Percentiles rank a stretch among this genome's conserved stretches.
Evolutionary conservation across 345 rosid genomes (phyloP).

Genomic region (Rhizophora mangle): DNA sequence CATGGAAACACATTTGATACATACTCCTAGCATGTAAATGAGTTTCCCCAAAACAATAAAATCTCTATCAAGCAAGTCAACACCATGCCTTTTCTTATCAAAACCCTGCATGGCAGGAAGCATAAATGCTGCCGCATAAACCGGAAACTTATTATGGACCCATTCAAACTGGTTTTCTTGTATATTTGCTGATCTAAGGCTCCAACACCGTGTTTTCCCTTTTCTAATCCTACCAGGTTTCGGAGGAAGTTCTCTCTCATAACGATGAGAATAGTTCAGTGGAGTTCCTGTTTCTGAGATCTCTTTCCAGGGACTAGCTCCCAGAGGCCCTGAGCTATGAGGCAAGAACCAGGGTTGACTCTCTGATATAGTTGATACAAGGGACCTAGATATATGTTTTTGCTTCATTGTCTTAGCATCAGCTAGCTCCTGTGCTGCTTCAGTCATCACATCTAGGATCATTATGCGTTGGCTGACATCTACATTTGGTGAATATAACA

Average conservation of each 20-base stretch:
- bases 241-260: conserved; percentile 81
- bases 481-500: conserved; percentile 79
- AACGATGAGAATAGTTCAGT: conserved; percentile 71
- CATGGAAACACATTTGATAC: conserved; percentile 84
- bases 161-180: conserved; percentile 47
- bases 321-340: conserved; percentile 58
- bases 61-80: conserved; percentile 92
- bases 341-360: conserved; percentile 95
- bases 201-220: conserved; percentile 89
- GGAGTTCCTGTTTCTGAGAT: conserved; percentile 54
- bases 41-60: conserved; percentile 93
- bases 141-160: conserved; percentile 76
- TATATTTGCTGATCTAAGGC: conserved; percentile 46
- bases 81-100: conserved; percentile 92
- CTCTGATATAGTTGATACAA: conserved; percentile 69
- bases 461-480: conserved; percentile 92
- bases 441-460: conserved; percentile 92
- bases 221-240: conserved; percentile 51
- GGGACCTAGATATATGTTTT: conserved; percentile 43
- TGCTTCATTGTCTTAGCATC: conserved; percentile 53
- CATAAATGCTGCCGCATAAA: conserved; percentile 92
- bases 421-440: conserved; percentile 91
- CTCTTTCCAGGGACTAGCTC: conserved; percentile 74
- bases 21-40: conserved; percentile 84
- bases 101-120: conserved; percentile 96